Conservation (phyloP, 768 basidiomycete genomes). For the Hydnomerulius pinastri region DNA sequence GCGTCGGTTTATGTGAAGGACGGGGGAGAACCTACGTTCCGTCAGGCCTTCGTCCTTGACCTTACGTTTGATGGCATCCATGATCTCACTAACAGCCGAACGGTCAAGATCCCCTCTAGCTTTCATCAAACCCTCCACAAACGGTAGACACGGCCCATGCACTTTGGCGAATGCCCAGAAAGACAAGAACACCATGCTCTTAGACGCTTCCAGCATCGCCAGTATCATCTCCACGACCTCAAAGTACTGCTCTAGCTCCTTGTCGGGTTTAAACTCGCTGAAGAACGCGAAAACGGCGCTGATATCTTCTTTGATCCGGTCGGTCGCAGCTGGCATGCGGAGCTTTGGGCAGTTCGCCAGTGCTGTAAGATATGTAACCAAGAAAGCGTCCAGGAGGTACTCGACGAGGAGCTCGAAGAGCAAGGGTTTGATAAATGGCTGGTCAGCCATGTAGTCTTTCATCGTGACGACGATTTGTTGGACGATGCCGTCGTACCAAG, state of each 20-base stretch:
- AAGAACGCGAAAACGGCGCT: slow-evolving; percentile 81
- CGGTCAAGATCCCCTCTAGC: slow-evolving; percentile 89
- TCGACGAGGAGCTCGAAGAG: slow-evolving; percentile 91
- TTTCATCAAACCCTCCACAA: slow-evolving; percentile 89
- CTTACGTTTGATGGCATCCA: slow-evolving; percentile 92
- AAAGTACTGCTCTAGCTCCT: slow-evolving; percentile 82
- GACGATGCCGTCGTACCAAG: slow-evolving; percentile 92
- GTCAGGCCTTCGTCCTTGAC: slow-evolving; percentile 84
- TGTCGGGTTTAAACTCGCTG: slow-evolving; percentile 67
- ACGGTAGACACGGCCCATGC: slow-evolving; percentile 89
- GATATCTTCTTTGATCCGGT: slow-evolving; percentile 82
- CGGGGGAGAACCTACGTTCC: slow-evolving; percentile 64
- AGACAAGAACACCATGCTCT: slow-evolving; percentile 88
- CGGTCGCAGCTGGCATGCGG: slow-evolving; percentile 81
- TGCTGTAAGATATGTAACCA: slow-evolving; percentile 87
- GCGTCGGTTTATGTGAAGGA: background rate
- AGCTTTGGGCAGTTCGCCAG: slow-evolving; percentile 84
- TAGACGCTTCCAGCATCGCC: slow-evolving; percentile 80
- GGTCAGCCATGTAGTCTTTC: slow-evolving; percentile 95
- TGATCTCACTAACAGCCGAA: slow-evolving; percentile 83
- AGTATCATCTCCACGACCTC: slow-evolving; percentile 86
- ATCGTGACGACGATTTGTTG: slow-evolving; percentile 92
- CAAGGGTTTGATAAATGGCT: slow-evolving; percentile 85
- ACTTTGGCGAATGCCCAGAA: slow-evolving; percentile 93
- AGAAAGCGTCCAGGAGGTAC: slow-evolving; percentile 88